Conservation (phyloP, 805 yeast species). For the Nakazawaea siamensis region DNA sequence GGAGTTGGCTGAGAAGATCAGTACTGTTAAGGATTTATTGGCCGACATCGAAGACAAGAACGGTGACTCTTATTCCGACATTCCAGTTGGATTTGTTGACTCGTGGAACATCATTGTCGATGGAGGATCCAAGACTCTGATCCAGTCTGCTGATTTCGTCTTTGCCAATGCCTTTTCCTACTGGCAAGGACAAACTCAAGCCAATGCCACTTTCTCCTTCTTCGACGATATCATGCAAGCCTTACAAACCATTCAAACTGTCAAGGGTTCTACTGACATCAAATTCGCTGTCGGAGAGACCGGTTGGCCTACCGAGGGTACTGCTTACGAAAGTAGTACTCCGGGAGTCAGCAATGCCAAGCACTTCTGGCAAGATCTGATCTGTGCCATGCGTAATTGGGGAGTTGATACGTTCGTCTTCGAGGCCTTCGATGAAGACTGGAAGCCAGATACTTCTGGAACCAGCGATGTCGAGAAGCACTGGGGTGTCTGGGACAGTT, state of each 20-base stretch:
- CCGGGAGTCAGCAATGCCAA: constrained; percentile 73
- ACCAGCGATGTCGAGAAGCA: constrained; percentile 81
- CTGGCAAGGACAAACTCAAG: constrained; percentile 94
- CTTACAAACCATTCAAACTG: constrained; percentile 75
- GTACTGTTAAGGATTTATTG: constrained; percentile 51
- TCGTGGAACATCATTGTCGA: constrained; percentile 92
- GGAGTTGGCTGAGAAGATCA: constrained; percentile 62
- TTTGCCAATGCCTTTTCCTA: constrained; percentile 95
- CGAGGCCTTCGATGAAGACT: constrained; percentile 92
- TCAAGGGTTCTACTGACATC: constrained; percentile 81
- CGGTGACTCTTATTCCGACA: constrained; percentile 66
- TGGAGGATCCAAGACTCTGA: constrained; percentile 61
- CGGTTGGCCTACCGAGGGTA: constrained; percentile 93
- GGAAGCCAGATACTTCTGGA: constrained; percentile 92
- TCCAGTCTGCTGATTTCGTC: constrained; percentile 75
- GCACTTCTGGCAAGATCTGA: constrained; percentile 76
- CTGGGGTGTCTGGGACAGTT: constrained; percentile 83
- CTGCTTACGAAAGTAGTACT: constrained; percentile 52
- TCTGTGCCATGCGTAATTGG: constrained; percentile 94
- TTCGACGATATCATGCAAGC: constrained; percentile 98
- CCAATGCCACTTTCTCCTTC: constrained; percentile 84
- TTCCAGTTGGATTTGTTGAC: constrained; percentile 88
- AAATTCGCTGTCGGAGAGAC: constrained; percentile 96
- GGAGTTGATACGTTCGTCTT: constrained; percentile 88
- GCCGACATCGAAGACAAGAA: constrained; percentile 62